These are phyloP conservation scores for Stylosanthes scabra DNA, from an alignment of 331 rosid genomes.

Conservation along the genomic window DNA sequence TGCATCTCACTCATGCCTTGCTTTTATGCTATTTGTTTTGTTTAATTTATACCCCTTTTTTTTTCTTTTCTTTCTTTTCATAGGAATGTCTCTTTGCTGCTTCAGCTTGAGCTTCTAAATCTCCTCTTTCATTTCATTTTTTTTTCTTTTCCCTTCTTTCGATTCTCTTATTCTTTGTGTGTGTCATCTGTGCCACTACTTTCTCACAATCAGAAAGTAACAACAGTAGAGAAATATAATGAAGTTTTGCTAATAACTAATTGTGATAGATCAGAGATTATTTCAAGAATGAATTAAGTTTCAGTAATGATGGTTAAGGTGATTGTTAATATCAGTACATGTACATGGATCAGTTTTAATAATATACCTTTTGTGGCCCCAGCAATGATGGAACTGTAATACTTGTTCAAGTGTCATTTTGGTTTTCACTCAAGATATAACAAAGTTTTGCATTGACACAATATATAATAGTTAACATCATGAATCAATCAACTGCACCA, in stretches of 20 bases:
- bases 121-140: constrained; percentile 24
- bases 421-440: not conserved
- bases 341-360: not conserved
- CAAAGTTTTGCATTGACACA: not conserved
- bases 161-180: constrained; percentile 20
- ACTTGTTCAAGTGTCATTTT: not conserved
- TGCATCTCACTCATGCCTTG: constrained; percentile 49
- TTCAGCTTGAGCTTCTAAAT: constrained; percentile 43
- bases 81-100: constrained; percentile 69
- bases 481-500: not conserved
- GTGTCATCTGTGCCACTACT: constrained; percentile 36
- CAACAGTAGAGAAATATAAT: not conserved
- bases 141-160: not conserved
- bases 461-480: not conserved
- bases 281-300: not conserved
- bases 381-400: not conserved
- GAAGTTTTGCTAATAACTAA: constrained; percentile 17
- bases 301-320: constrained; percentile 14
- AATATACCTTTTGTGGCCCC: not conserved
- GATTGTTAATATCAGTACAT: not conserved
- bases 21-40: constrained; percentile 42
- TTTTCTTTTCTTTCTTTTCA: constrained; percentile 26
- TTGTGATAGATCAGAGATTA: not conserved
- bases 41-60: constrained; percentile 12
- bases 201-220: constrained; percentile 50